These are phyloP conservation scores for Azolla pinnata DNA, from an alignment of 75 land plant genomes.

Conservation along the genomic window DNA sequence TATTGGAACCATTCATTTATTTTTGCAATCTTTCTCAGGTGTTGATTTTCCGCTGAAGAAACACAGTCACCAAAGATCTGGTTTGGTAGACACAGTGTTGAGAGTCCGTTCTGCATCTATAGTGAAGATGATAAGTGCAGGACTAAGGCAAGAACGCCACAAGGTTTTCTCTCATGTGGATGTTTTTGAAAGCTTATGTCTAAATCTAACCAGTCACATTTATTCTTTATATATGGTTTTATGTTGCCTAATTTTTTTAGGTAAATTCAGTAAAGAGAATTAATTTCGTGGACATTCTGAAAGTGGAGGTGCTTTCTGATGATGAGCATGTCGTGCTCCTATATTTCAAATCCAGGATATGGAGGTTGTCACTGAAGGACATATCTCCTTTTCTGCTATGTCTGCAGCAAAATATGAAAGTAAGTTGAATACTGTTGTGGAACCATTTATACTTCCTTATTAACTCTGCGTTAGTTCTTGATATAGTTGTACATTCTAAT, in stretches of 20 bases:
- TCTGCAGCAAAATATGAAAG: constrained; percentile 44
- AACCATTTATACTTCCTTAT: no score
- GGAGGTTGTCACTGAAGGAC: constrained; percentile 40
- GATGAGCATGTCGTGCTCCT: constrained; percentile 41
- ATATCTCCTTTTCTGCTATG: constrained; percentile 28
- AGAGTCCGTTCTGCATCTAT: constrained; percentile 44
- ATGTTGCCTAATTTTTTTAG: no score
- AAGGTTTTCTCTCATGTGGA: constrained; percentile 28
- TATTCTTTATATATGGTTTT: not conserved
- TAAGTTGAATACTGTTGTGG: no score
- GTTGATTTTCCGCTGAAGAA: constrained; percentile 37
- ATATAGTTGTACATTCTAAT: no score
- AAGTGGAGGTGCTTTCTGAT: constrained; percentile 33
- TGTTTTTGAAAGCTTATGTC: no score
- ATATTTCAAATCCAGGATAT: constrained; percentile 33
- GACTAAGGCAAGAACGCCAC: constrained; percentile 35
- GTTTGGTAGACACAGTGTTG: constrained; percentile 31
- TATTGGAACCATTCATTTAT: no score
- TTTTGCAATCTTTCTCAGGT: no score
- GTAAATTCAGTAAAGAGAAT: constrained; percentile 31
- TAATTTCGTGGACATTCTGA: constrained; percentile 38
- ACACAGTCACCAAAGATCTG: constrained; percentile 39
- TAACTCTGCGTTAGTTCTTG: no score
- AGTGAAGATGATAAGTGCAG: constrained; percentile 38
- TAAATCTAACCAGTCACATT: no score